Evolutionary conservation across 2,329 filamentous ascomycete genomes (phyloP), one percentile per base, ranked within the genome.

Genomic region (Trichoderma endophyticum): DNA sequence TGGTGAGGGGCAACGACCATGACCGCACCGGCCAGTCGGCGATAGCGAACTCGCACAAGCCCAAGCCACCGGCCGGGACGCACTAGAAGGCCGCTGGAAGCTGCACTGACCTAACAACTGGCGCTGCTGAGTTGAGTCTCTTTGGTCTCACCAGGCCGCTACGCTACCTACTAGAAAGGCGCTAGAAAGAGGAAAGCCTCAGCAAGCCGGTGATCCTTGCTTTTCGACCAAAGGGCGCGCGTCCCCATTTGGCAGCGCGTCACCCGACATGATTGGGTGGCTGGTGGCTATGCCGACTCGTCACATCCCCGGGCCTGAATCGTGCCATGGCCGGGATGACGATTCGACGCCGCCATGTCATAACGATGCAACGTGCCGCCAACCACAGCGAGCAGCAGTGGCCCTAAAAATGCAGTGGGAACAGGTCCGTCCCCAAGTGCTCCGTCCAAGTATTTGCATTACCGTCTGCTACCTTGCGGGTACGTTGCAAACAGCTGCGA

Each of bases 171-270:
- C 73, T 74, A 74, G 73, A 73, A 74, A 54, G 56, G 62, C 73
- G 34, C 73, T 74, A 74, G 73, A 74, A 74, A 63, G 67, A 11
- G 65, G 15, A 18, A 71, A 69, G 67, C 67, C 68, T 60, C 67
- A 71, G 73, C 70, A 72, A 60, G 56, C 32, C 36, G 48, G 24
- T 54, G 63, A 69, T 61, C 66, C 66, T 30, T 60, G 65, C 65
- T 60, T 51, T 51, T 34, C 26, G 15, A 43, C 30, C 39, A 70
- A 60, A 39, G 60, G 32, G 70, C 61, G 34, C 61, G 61, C 30
- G 51, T 56, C 56, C 56, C 54, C 24, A 36, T 43, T 43, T 34
- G 57, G 68, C 54, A 66, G 70, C 63, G 62, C 54, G 54, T 71
- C 63, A 30, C 62, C 56, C 34, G 56, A 51, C 54, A 61, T 71